A percentile compares a stretch with the other conserved stretches of the same genome.
phyloP scores from a whole-genome alignment of 163 green algal species.

The Scenedesmus sp. region DNA sequence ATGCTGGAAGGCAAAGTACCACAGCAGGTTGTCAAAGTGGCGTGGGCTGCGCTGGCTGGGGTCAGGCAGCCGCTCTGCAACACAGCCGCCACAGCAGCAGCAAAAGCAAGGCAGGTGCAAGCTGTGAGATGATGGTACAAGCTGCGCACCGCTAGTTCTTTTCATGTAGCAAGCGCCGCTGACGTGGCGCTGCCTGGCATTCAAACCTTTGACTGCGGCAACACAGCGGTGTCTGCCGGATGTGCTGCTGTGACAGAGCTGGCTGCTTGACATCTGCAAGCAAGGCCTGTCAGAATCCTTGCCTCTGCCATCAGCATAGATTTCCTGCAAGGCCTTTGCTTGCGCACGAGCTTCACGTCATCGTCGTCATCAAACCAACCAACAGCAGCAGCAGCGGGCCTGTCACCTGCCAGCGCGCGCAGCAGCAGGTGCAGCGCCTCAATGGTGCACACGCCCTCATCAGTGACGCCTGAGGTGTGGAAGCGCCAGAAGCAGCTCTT shows the following conservation, averaged over 20 bases:
- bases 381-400: not conserved
- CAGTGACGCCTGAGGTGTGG: constrained; percentile 60
- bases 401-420: constrained; percentile 50
- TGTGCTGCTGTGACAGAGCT: no score
- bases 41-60: not conserved
- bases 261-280: no score
- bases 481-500: constrained; percentile 67
- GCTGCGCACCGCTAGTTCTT: not conserved
- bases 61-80: constrained; percentile 6
- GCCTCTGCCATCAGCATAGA: no score
- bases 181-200: no score
- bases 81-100: not conserved
- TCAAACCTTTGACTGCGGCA: no score
- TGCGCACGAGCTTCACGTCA: no score
- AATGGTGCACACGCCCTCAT: constrained; percentile 74
- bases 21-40: constrained; percentile 63
- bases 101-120: not conserved
- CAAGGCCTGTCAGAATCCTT: no score
- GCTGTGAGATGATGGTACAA: no score
- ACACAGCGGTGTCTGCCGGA: no score
- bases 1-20: constrained; percentile 71
- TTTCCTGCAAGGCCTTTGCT: not conserved
- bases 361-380: no score
- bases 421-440: constrained; percentile 73
- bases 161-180: not conserved